phyloP scores from a whole-genome alignment of 257 asterid species.

The Buddleja alternifolia region DNA sequence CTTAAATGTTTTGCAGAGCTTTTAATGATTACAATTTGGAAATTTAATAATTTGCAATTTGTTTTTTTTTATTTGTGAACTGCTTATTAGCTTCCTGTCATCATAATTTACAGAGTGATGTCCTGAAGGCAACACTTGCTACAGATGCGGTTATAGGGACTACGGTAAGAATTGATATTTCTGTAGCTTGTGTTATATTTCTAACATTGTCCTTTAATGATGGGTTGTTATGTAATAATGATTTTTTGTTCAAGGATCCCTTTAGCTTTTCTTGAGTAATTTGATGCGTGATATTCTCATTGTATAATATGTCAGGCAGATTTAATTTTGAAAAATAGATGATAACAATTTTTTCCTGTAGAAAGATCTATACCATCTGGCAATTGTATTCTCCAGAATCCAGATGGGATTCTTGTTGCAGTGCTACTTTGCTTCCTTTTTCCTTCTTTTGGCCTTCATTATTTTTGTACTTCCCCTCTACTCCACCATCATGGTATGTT shows the following conservation, averaged over 20 bases:
- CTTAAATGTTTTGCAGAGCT: conserved; percentile 21
- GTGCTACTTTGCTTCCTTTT: neutral
- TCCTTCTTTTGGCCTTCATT: neutral
- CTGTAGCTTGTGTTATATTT: conserved; percentile 6
- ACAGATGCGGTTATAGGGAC: conserved; percentile 91
- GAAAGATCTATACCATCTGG: conserved; percentile 16
- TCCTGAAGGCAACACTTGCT: conserved; percentile 92
- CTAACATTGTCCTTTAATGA: neutral
- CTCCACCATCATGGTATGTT: neutral
- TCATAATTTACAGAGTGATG: conserved; percentile 58
- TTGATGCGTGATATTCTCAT: neutral
- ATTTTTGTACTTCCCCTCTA: neutral
- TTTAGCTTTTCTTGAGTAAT: neutral
- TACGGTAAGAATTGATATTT: conserved; percentile 52
- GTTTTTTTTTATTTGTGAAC: conserved; percentile 5
- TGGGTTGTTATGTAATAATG: neutral
- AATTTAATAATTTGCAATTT: neutral
- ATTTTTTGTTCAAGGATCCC: neutral
- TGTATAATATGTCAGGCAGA: neutral
- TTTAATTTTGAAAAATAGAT: too few species aligned
- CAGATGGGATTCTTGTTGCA: conserved; percentile 5
- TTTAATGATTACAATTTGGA: neutral
- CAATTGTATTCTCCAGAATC: neutral
- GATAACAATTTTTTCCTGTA: neutral
- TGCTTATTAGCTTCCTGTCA: conserved; percentile 18